These are phyloP conservation scores for Diaporthe nobilis DNA, from an alignment of 2,329 filamentous ascomycete genomes.

Conservation along the genomic window DNA sequence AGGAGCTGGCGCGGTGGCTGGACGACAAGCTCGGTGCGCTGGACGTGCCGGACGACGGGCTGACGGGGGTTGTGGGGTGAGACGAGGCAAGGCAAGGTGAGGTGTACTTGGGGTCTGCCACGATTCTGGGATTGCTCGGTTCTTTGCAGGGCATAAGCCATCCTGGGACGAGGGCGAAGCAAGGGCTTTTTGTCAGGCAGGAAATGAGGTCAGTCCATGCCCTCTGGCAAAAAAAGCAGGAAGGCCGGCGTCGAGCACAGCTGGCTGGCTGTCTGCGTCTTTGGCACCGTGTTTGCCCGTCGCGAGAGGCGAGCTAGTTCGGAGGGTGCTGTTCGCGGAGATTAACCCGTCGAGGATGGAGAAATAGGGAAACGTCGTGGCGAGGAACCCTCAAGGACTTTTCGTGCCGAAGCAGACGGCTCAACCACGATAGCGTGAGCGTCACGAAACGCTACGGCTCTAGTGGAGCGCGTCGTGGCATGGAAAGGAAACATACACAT, in stretches of 20 bases:
- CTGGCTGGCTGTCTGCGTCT: background rate
- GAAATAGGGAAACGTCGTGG: background rate
- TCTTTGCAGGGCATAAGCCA: background rate
- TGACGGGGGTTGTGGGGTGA: conserved; percentile 47
- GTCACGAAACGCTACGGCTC: background rate
- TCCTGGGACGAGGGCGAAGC: background rate
- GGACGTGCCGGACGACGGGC: conserved; percentile 66
- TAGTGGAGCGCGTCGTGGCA: background rate
- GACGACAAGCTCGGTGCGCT: conserved; percentile 71
- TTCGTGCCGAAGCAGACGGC: background rate
- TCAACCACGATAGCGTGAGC: background rate
- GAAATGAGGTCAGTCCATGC: no score
- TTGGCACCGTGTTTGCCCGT: background rate
- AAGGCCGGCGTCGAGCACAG: background rate
- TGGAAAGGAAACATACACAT: background rate
- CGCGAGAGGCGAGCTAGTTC: background rate
- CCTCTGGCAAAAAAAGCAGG: background rate
- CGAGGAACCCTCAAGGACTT: background rate
- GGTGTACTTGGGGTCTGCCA: background rate
- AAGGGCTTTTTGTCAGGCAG: no score
- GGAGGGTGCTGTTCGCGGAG: background rate
- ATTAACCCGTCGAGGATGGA: no score
- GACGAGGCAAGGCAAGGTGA: background rate
- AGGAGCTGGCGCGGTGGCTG: conserved; percentile 71
- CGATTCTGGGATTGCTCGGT: background rate